Evolutionary conservation across 139 green algal species (phyloP).

Genomic region (Nannochloris sp.): DNA sequence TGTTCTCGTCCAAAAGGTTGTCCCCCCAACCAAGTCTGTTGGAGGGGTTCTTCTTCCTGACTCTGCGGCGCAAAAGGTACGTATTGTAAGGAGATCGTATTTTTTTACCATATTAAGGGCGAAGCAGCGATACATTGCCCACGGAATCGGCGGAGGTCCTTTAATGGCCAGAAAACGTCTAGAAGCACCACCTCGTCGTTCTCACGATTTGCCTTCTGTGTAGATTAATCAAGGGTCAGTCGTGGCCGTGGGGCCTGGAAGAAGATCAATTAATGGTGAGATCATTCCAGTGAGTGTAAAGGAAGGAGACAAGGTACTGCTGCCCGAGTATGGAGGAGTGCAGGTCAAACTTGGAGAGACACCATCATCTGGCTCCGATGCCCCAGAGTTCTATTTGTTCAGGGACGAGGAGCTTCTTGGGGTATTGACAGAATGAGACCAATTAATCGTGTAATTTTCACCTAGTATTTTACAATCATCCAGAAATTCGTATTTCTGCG

Average conservation of each 20-base stretch:
- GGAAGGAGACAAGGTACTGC: constrained; percentile 91
- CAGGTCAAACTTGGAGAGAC: constrained; percentile 79
- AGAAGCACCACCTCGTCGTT: neutral
- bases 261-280: constrained; percentile 32
- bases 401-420: constrained; percentile 37
- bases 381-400: constrained; percentile 15
- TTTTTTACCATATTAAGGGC: neutral
- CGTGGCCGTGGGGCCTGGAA: constrained; percentile 82
- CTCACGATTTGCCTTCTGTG: neutral
- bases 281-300: constrained; percentile 67
- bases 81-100: neutral
- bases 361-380: neutral
- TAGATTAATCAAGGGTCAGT: constrained; percentile 90
- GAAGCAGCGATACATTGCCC: neutral
- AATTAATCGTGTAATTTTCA: neutral
- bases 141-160: neutral
- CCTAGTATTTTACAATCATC: constrained; percentile 28
- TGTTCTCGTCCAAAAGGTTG: constrained; percentile 84
- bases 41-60: constrained; percentile 93
- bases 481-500: constrained; percentile 68
- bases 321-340: constrained; percentile 92
- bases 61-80: constrained; percentile 40
- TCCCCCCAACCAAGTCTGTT: constrained; percentile 63
- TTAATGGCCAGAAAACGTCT: neutral
- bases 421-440: constrained; percentile 21